phyloP scores from a whole-genome alignment of 371 early-diverging fungal genomes.

The Mucor lusitanicus region DNA sequence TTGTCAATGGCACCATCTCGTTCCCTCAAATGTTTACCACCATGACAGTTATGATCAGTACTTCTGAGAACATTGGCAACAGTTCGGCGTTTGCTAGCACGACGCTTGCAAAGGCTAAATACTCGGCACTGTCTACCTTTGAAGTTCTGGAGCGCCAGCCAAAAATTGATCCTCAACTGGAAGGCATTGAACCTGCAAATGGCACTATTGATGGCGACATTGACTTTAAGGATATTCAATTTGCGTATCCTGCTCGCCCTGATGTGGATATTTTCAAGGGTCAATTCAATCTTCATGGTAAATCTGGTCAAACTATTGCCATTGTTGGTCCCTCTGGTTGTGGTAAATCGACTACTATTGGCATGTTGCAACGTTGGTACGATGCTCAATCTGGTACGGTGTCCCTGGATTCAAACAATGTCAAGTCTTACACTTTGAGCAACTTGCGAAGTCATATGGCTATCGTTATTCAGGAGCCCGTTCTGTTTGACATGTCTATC shows the following conservation, averaged over 20 bases:
- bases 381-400: constrained; percentile 68
- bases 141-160: constrained; percentile 71
- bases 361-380: constrained; percentile 86
- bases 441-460: constrained; percentile 75
- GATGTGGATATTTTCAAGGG: constrained; percentile 76
- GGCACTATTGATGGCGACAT: constrained; percentile 53
- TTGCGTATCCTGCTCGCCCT: constrained; percentile 87
- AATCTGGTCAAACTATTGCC: constrained; percentile 78
- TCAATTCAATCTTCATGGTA: constrained; percentile 66
- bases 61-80: constrained; percentile 67
- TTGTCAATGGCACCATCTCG: constrained; percentile 26
- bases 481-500: constrained; percentile 80
- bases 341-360: constrained; percentile 85
- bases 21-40: constrained; percentile 54
- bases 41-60: constrained; percentile 70
- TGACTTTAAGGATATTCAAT: constrained; percentile 59
- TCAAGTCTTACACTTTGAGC: constrained; percentile 60
- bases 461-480: constrained; percentile 88
- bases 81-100: constrained; percentile 49
- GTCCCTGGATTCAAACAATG: constrained; percentile 63
- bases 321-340: constrained; percentile 87
- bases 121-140: constrained; percentile 77
- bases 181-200: constrained; percentile 50
- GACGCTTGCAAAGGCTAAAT: constrained; percentile 75
- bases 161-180: constrained; percentile 66